Base-by-base conservation (phyloP, 768 basidiomycete genomes). In the Podaxis pistillaris region DNA sequence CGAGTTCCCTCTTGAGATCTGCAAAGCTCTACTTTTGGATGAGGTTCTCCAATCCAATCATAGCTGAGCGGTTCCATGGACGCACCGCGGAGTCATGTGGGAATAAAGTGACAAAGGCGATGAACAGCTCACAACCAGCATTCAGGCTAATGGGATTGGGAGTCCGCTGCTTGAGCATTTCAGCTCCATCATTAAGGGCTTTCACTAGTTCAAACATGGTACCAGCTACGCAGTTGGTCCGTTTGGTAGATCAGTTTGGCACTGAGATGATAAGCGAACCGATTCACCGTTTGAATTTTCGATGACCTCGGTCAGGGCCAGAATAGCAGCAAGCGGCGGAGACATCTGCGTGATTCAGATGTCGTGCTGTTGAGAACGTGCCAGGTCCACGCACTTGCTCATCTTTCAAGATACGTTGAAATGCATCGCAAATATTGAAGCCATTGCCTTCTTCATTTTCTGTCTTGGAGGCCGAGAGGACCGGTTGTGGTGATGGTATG, bases 131-230 rank as follows among this genome's bases (percentile, higher is more conserved):
- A 74, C 90, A 92, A 61, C 94, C 94, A n/a, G 92, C 92, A 64
- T 89, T 88, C 64, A 94, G 78, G 65, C 92, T 87, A 75, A 95
- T 91, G 24, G 91, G 84, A 72, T 94, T 94, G 28, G 87, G 79
- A 0, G 86, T 82, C n/a, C 80, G 79, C 26, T 77, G 72, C 66
- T 84, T 86, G 57, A 96, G 77, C 4, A 78, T 76, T 40, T 85
- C 79, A 0, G 91, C 88, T 49, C 87, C 91, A 49, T 89, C 84
- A 62, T 93, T 86, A 63, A 97, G 83, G 26, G 88, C 94, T 65
- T 89, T 83, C 24, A 92, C 88, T 30, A 98, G 87, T 74, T 99
- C 96, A 68, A 90, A 93, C 89, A 94, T 95, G 22, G 95, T 97
- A 1, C 88, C 91, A 54, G 92, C 93, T 93, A 70, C 33, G 38